Evolutionary conservation across 345 rosid genomes (phyloP), one percentile per base, ranked within the genome.

Genomic region (Citrus trifoliata): DNA sequence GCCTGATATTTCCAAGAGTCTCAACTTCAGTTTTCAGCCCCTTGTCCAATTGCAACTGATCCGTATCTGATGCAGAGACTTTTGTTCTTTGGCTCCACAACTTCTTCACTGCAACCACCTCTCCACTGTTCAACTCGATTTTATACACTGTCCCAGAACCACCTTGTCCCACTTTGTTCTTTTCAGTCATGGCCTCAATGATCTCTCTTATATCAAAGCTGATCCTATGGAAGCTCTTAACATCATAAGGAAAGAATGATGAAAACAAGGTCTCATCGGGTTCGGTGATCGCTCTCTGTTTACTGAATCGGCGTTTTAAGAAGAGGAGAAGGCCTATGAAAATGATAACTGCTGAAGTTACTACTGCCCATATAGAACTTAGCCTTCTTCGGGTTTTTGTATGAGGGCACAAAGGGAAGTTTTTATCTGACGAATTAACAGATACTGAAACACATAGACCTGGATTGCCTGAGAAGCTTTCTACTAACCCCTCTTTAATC

Each of bases 91-190:
- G 86, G 70, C 93, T 88, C 93, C 93, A 87, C 67, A 93, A 86
- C 84, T 77, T 93, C 91, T 95, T 95, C 79, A 91, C 99, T 37
- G 99, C 98, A 10, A 93, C 83, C 33, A 89, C 92, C 75, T 95
- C 99, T 14, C 92, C 93, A 7, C 83, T 86, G 64, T 75, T 83
- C 78, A 93, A 78, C 56, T 83, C 90, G 9, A 92, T 90, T 73
- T 83, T 91, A 71, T 95, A 92, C 68, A 95, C 99, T 2, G 90
- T 88, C 62, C 99, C 95, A 1, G 93, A 92, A 59, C 99, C 97
- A 67, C 98, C 99, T 66, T 86, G 95, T 7, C 97, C 99, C 60
- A 92, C 95, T 13, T 88, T 92, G 89, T 95, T 93, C 84, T 93
- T 91, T 48, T 90, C 91, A 46, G 88, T 86, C 88, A 95, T 84